Evolutionary conservation across 2,329 filamentous ascomycete genomes (phyloP).

Genomic region (Podosphaera aphanis): DNA sequence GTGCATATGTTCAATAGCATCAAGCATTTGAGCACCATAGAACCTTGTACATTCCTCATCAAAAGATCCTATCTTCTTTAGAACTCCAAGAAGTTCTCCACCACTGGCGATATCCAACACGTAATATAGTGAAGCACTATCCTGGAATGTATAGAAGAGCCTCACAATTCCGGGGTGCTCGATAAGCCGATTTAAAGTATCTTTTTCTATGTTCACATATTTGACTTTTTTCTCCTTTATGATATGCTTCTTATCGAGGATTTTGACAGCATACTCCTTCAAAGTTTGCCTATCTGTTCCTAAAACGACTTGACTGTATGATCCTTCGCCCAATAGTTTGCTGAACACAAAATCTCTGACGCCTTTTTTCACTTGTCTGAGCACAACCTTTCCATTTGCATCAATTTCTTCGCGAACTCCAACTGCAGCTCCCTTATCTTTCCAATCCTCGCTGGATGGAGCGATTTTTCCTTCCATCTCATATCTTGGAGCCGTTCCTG

Average conservation of each 20-base stretch:
- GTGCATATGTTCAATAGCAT: slow-evolving; percentile 96
- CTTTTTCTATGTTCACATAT: slow-evolving; percentile 98
- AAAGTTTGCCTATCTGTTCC: slow-evolving; percentile 83
- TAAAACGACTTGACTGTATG: slow-evolving; percentile 86
- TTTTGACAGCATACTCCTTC: slow-evolving; percentile 95
- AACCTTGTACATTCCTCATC: slow-evolving; percentile 86
- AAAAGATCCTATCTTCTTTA: slow-evolving; percentile 88
- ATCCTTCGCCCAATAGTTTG: slow-evolving; percentile 75
- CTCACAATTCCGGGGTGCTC: slow-evolving; percentile 93
- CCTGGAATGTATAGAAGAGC: slow-evolving; percentile 95
- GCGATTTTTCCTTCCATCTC: slow-evolving; percentile 31
- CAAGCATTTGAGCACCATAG: slow-evolving; percentile 86
- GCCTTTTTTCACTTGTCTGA: slow-evolving; percentile 80
- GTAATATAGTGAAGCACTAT: slow-evolving; percentile 88
- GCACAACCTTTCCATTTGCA: slow-evolving; percentile 56
- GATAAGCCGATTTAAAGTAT: slow-evolving; percentile 84
- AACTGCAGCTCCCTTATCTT: slow-evolving; percentile 79
- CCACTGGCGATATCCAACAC: slow-evolving; percentile 83
- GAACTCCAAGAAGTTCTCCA: slow-evolving; percentile 70
- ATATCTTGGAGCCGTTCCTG: slow-evolving; percentile 22
- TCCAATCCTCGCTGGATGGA: slow-evolving; percentile 69
- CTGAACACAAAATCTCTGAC: slow-evolving; percentile 94
- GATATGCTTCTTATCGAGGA: slow-evolving; percentile 93
- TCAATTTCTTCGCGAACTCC: slow-evolving; percentile 65
- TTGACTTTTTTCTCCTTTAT: slow-evolving; percentile 99